phyloP scores from a whole-genome alignment of 2,329 filamentous ascomycete genomes.

The Colletotrichum falcatum region DNA sequence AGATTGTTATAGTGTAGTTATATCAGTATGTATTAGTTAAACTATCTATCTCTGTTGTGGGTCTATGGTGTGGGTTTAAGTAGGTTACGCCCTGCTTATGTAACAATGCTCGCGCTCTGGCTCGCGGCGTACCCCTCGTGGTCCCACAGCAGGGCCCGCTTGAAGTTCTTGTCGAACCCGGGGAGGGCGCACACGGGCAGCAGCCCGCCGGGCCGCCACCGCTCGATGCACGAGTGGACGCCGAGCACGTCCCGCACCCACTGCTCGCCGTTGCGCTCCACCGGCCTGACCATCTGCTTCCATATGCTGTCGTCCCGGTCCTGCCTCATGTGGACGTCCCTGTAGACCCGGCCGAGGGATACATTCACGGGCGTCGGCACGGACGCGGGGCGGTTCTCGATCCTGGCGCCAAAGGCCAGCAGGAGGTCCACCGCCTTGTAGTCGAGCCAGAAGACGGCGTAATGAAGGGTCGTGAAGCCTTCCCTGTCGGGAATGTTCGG shows the following conservation, averaged over 20 bases:
- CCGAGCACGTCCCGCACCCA: background rate
- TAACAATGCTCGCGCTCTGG: background rate
- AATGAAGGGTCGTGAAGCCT: conserved; percentile 29
- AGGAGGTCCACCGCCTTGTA: conserved; percentile 4
- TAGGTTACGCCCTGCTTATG: no score
- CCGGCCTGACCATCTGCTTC: conserved; percentile 2
- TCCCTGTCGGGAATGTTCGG: conserved; percentile 21
- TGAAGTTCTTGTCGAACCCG: background rate
- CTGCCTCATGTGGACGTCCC: background rate
- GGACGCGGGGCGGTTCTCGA: background rate
- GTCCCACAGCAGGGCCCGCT: background rate
- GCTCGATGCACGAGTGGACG: background rate
- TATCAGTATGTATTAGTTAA: no score
- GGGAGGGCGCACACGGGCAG: conserved; percentile 3
- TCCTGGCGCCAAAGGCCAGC: conserved; percentile 10
- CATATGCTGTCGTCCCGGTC: background rate
- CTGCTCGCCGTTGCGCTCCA: background rate
- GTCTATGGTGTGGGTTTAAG: no score
- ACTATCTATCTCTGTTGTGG: no score
- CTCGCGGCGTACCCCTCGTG: background rate
- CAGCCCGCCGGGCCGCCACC: background rate
- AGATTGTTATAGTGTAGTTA: no score
- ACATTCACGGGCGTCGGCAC: conserved; percentile 7
- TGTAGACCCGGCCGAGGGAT: conserved; percentile 4
- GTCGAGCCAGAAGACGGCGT: conserved; percentile 34